phyloP scores from a whole-genome alignment of 1,284 basidiomycete species.

The Rhodotorula sp. region DNA sequence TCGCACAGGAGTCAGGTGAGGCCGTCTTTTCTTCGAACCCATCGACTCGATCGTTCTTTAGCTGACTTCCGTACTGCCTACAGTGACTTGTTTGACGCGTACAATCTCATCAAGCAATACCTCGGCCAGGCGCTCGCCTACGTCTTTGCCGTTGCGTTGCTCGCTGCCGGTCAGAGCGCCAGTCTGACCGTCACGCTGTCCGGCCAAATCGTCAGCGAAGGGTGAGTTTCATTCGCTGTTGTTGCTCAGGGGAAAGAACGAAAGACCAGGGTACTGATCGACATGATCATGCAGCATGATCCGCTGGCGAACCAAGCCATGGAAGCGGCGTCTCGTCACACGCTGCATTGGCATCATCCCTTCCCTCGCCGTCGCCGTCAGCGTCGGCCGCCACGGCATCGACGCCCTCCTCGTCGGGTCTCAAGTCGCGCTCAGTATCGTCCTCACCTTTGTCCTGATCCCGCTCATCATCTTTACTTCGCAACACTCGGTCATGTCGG shows the following conservation, averaged over 20 bases:
- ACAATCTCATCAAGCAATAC: constrained; percentile 64
- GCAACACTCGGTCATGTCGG: constrained; percentile 36
- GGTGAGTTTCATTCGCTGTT: constrained; percentile 47
- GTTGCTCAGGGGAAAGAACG: too few relatives aligned
- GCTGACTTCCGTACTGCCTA: background rate
- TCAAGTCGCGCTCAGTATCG: constrained; percentile 62
- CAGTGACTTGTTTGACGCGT: constrained; percentile 71
- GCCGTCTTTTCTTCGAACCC: background rate
- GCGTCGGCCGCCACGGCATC: constrained; percentile 72
- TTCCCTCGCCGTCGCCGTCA: constrained; percentile 72
- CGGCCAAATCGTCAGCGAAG: constrained; percentile 88
- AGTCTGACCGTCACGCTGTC: constrained; percentile 90
- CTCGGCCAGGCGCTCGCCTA: constrained; percentile 75
- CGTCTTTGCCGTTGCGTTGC: constrained; percentile 79
- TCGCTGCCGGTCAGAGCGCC: constrained; percentile 86
- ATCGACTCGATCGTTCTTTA: too few relatives aligned
- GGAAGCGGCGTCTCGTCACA: constrained; percentile 74
- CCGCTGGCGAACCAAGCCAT: constrained; percentile 61
- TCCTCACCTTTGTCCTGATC: background rate
- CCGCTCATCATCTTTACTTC: constrained; percentile 43
- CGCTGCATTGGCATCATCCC: constrained; percentile 84
- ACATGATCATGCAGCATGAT: constrained; percentile 58
- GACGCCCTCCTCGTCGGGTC: constrained; percentile 79
- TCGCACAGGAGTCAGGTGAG: background rate
- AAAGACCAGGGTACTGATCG: too few relatives aligned